phyloP scores from a whole-genome alignment of 2,329 filamentous ascomycete species.

The Cadophora sp. region DNA sequence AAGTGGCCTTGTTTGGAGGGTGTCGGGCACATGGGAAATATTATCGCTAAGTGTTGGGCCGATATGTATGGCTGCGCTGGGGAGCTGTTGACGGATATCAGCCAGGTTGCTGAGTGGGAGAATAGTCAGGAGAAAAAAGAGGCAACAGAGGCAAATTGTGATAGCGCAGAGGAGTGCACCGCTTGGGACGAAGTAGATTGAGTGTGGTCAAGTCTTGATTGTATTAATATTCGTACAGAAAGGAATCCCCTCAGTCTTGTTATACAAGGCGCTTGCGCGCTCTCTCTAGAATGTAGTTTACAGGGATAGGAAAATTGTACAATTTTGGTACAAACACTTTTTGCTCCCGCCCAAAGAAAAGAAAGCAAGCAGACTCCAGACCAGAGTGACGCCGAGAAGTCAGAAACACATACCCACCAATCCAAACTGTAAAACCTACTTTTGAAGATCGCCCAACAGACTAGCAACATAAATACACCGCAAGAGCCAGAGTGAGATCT shows the following conservation, averaged over 20 bases:
- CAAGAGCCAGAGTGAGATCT: neutral
- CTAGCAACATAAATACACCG: neutral
- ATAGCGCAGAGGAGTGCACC: neutral
- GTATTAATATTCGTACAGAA: neutral
- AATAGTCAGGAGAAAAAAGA: neutral
- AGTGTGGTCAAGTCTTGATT: neutral
- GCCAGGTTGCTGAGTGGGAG: neutral
- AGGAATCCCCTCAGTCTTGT: neutral
- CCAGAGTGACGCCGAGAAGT: neutral
- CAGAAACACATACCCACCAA: neutral
- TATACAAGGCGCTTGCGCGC: neutral
- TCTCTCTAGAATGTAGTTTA: conserved; percentile 17
- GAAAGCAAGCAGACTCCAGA: neutral
- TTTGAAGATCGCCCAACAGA: neutral
- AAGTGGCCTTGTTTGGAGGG: conserved; percentile 17
- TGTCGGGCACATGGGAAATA: conserved; percentile 11
- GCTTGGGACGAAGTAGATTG: conserved; percentile 17
- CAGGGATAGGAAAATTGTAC: neutral
- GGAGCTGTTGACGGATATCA: conserved; percentile 17
- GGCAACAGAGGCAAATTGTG: neutral
- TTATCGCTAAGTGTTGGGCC: conserved; percentile 20
- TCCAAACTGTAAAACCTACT: neutral
- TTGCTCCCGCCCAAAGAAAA: neutral
- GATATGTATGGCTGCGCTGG: conserved; percentile 20
- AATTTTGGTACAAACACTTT: conserved; percentile 9